Evolutionary conservation across 2,329 filamentous ascomycete species (phyloP), one percentile per base, ranked within the genome.

Genomic region (Aspergillus sp.): DNA sequence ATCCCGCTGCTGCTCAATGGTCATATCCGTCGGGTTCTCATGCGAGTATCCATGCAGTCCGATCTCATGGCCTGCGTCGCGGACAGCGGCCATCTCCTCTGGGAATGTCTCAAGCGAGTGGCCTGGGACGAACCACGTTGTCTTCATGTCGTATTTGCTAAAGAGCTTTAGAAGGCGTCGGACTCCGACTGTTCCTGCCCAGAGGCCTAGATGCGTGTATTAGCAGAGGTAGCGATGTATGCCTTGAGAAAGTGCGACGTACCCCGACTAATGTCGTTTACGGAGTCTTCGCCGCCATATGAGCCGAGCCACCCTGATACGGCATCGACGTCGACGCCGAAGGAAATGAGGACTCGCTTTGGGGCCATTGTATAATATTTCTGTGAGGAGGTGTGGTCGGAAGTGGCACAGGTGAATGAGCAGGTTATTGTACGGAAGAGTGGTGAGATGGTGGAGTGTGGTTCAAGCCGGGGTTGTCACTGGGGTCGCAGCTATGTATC

Each of bases 291-390:
- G 43, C 90, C 89, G n/a, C 88, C 88, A 68, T 93, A 92, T 0
- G 86, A 90, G 0, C 90, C 90, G 0, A 92, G 80, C 90, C 90
- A 92, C 7, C 90, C 89, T 1, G 89, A 86, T 1, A 92, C 88
- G n/a, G 89, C 89, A 66, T 92, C 89, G 25, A 92, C 88, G 64
- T 92, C 90, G 25, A 92, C 87, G 2, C 89, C 88, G 68, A 91
- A 91, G 67, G 84, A 78, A 48, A 83, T 80, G 43, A 86, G 80
- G 53, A 86, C 81, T 54, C 83, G 78, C 66, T 85, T 85, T 72
- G 79, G 80, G 59, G 70, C 70, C 71, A 72, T 73, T 38, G 34
- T 41, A 15, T 41, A 41, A 15, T 41, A 41, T 41, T 41, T 28
- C 25, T 28, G 8, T 41, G 11, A 13, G 34, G 9, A 4, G 11